Percentiles rank a stretch among this genome's conserved stretches.
These are phyloP conservation scores for Epichloe sp. DNA, from an alignment of 2,329 filamentous ascomycete genomes.

Conservation along the genomic window DNA sequence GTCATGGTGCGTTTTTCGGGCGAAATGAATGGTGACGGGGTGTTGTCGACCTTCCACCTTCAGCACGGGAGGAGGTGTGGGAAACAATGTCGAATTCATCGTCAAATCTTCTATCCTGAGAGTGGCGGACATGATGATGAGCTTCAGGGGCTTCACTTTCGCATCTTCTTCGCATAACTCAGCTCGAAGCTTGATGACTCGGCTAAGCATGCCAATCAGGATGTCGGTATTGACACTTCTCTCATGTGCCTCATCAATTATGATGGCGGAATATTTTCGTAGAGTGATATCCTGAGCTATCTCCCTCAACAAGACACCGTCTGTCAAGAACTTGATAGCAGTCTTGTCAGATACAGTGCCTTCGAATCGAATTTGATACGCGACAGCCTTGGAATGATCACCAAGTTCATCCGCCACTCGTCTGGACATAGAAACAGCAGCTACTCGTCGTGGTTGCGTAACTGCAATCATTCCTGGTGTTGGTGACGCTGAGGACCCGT, in stretches of 20 bases:
- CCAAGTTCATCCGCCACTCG: conserved; percentile 80
- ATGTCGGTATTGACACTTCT: conserved; percentile 97
- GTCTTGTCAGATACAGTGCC: conserved; percentile 68
- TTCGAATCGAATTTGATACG: conserved; percentile 93
- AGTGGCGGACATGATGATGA: conserved; percentile 97
- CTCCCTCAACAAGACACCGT: conserved; percentile 87
- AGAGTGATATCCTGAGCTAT: conserved; percentile 80
- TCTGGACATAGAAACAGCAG: conserved; percentile 92
- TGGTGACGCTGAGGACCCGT: conserved; percentile 62
- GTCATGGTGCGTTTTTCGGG: conserved; percentile 68
- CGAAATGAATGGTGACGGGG: conserved; percentile 80
- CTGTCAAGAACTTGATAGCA: conserved; percentile 96
- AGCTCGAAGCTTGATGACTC: conserved; percentile 73
- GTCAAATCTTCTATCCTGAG: conserved; percentile 83
- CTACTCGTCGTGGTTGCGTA: conserved; percentile 88
- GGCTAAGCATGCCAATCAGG: conserved; percentile 90
- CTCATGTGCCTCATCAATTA: conserved; percentile 96
- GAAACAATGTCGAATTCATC: conserved; percentile 69
- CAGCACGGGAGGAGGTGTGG: conserved; percentile 63
- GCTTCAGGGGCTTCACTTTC: conserved; percentile 64
- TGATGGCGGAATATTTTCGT: conserved; percentile 79
- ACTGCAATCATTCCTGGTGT: conserved; percentile 89
- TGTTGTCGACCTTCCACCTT: conserved; percentile 88
- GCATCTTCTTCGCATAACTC: conserved; percentile 61
- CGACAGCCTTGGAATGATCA: conserved; percentile 61